phyloP scores from a whole-genome alignment of 345 rosid species.

The Acer campestre region DNA sequence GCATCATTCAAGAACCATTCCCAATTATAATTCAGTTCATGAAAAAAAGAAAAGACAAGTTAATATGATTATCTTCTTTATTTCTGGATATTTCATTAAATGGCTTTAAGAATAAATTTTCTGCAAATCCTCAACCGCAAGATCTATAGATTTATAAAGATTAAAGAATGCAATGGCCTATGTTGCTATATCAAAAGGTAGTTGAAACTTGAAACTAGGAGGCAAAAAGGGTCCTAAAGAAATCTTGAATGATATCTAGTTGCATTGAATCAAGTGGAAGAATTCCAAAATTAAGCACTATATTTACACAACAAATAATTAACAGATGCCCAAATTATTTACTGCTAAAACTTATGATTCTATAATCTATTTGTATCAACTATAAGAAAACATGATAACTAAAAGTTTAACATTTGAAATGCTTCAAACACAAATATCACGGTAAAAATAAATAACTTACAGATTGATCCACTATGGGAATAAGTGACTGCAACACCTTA shows the following conservation, averaged over 20 bases:
- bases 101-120: background rate
- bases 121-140: background rate
- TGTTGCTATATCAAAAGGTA: background rate
- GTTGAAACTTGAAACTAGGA: background rate
- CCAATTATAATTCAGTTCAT: background rate
- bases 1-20: constrained; percentile 21
- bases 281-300: background rate
- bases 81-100: background rate
- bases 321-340: background rate
- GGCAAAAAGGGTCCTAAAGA: background rate
- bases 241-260: background rate
- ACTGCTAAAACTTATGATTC: background rate
- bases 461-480: constrained; percentile 80
- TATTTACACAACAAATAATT: background rate
- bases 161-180: no score
- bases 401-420: background rate
- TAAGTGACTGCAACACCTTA: constrained; percentile 85
- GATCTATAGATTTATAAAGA: background rate
- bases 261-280: background rate
- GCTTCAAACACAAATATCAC: background rate
- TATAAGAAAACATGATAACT: background rate
- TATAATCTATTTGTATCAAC: background rate
- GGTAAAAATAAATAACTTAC: constrained; percentile 46
- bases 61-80: background rate
- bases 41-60: background rate